Conservation (phyloP, 495 filamentous ascomycete genomes). For the Aspergillus taichungensis region DNA sequence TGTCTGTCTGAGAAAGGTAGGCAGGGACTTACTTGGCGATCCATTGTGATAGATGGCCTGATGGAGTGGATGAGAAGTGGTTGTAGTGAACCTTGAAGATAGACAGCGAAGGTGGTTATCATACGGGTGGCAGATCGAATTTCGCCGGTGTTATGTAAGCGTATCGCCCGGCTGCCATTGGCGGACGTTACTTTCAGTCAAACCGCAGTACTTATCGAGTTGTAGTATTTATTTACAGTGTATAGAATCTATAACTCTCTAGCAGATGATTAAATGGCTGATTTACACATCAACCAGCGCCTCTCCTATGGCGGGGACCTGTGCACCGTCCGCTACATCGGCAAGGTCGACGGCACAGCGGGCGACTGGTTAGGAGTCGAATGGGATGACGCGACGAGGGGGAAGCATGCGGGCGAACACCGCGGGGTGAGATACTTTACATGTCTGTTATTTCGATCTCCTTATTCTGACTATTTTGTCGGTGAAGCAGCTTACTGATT, state of each 20-base stretch:
- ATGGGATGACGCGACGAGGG: constrained; percentile 81
- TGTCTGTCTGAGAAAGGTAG: neutral
- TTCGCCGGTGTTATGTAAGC: constrained; percentile 6
- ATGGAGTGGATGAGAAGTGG: constrained; percentile 1
- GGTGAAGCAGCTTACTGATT: neutral
- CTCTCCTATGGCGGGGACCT: constrained; percentile 63
- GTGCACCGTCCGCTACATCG: constrained; percentile 82
- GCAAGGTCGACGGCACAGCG: constrained; percentile 62
- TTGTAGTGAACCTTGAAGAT: constrained; percentile 1
- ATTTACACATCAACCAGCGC: constrained; percentile 53
- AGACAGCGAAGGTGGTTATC: constrained; percentile 8
- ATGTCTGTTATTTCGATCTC: constrained; percentile 43
- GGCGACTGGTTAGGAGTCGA: constrained; percentile 91
- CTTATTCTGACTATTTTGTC: neutral
- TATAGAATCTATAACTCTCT: too few relatives aligned
- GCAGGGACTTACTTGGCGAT: constrained; percentile 44
- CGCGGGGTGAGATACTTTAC: constrained; percentile 72
- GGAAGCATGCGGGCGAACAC: constrained; percentile 84
- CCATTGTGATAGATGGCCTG: constrained; percentile 31
- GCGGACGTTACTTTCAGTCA: neutral
- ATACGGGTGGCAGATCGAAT: too few relatives aligned
- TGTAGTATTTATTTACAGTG: too few relatives aligned
- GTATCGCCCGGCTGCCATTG: neutral
- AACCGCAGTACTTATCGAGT: too few relatives aligned
- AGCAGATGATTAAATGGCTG: constrained; percentile 17